Conservation (phyloP, 176 grass and related monocot genomes). For the Carex littledalei region DNA sequence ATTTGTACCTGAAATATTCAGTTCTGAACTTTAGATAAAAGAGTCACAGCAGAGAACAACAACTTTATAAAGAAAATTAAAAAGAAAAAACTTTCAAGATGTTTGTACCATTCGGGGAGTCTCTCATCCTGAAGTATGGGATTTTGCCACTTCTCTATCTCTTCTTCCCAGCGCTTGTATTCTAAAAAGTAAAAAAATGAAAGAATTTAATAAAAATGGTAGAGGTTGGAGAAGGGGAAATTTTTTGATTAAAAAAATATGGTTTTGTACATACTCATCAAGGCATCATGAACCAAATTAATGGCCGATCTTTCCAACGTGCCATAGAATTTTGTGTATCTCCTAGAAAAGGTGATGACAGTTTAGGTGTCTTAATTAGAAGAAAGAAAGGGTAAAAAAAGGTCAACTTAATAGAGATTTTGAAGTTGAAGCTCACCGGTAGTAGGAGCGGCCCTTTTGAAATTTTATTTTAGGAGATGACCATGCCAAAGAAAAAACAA, state of each 20-base stretch:
- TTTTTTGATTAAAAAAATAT: neutral
- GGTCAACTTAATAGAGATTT: constrained; percentile 6
- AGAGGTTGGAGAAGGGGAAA: neutral
- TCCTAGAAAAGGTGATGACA: constrained; percentile 50
- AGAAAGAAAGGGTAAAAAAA: neutral
- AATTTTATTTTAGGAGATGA: constrained; percentile 85
- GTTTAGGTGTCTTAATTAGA: constrained; percentile 16
- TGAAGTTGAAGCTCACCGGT: constrained; percentile 46
- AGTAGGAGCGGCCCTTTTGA: constrained; percentile 78
- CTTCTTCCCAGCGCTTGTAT: constrained; percentile 94
- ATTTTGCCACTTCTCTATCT: constrained; percentile 85
- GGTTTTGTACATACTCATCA: constrained; percentile 73
- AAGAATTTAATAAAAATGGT: constrained; percentile 22
- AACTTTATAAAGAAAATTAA: constrained; percentile 3
- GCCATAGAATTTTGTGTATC: constrained; percentile 97
- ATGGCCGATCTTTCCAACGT: constrained; percentile 79
- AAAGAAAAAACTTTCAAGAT: constrained; percentile 2
- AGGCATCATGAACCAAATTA: constrained; percentile 83
- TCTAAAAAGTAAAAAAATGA: constrained; percentile 35
- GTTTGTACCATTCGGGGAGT: constrained; percentile 76
- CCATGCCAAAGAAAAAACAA: constrained; percentile 81
- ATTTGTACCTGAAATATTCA: constrained; percentile 81
- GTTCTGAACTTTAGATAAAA: constrained; percentile 23
- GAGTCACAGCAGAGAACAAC: neutral
- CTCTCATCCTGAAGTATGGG: constrained; percentile 71